Evolutionary conservation across 768 basidiomycete genomes (phyloP).

Genomic region (Amanita rubescens): DNA sequence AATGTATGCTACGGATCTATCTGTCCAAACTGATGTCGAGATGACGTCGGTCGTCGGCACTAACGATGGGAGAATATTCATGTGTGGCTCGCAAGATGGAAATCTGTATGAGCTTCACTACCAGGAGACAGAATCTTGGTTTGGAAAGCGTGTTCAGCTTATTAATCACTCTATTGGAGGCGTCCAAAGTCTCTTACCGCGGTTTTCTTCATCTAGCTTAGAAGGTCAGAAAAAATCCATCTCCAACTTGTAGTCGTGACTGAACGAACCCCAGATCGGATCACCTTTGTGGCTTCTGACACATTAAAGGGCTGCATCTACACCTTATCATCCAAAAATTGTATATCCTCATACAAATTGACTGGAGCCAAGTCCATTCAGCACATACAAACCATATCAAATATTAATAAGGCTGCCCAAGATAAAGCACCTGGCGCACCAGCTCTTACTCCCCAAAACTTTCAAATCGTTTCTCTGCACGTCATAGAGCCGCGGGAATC

Average conservation of each 20-base stretch:
- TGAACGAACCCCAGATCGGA: constrained; percentile 47
- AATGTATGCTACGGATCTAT: constrained; percentile 86
- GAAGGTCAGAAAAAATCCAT: constrained; percentile 49
- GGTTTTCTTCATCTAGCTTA: constrained; percentile 51
- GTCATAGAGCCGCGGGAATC: constrained; percentile 62
- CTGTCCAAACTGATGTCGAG: constrained; percentile 68
- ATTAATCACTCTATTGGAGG: constrained; percentile 82
- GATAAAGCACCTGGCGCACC: constrained; percentile 78
- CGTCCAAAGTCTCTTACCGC: constrained; percentile 72
- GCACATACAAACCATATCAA: constrained; percentile 67
- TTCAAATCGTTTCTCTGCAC: constrained; percentile 66
- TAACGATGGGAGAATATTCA: constrained; percentile 81
- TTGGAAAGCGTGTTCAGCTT: constrained; percentile 77
- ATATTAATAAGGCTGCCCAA: constrained; percentile 66
- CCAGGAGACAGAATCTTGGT: constrained; percentile 87
- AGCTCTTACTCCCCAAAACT: constrained; percentile 59
- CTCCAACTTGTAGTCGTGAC: background rate
- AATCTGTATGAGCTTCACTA: constrained; percentile 90
- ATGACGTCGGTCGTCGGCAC: constrained; percentile 84
- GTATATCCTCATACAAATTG: constrained; percentile 62
- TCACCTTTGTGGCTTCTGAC: constrained; percentile 64
- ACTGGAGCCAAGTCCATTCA: constrained; percentile 59
- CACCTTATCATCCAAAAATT: constrained; percentile 57
- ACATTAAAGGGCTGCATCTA: constrained; percentile 66
- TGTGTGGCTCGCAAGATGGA: constrained; percentile 80